Base-by-base conservation (phyloP, 2,329 filamentous ascomycete genomes). In the Berkeleyomyces rouxiae region DNA sequence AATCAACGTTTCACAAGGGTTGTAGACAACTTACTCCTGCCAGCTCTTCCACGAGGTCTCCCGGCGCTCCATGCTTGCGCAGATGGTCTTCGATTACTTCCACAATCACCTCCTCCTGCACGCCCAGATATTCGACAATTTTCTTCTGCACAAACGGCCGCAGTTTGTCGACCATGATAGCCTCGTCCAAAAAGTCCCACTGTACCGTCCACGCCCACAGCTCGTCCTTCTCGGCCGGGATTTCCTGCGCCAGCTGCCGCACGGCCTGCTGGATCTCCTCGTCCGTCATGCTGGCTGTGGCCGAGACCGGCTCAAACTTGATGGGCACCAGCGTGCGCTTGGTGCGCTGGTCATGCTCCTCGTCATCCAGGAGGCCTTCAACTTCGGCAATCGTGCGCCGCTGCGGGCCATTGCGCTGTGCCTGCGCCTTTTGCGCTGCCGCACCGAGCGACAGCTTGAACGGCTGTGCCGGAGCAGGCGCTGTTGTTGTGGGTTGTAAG, bases 131-230 rank as follows among this genome's bases (percentile, higher is more conserved):
- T 74, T 99, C 93, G 65, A 99, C 86, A 68, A 97, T 89, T 80
- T 97, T 99, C 81, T 95, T 95, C 77, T 96, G 90, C 63, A 97
- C 89, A 75, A 96, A 99, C 39, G 92, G 91, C 70, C 88, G 84
- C 68, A 99, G 82, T 71, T 96, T 91, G 67, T 95, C 88, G 65
- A 83, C 82, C 65, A 97, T 83, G 49, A 93, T 81, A 13, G 80
- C 78, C 65, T 93, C 86, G 70, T 95, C 88, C 71, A 99, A 80
- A 73, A 85, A 89, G 60, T 95, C 87, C 93, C 93, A 99, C 69
- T 91, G 88, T 71, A 99, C 84, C 16, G 86, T 77, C 89, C 90
- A 97, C n/a, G 80, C 82, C 89, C 92, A 99, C 3, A 99, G 78
- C 0, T 88, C 90, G 2, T 87, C 84, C 72, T 87, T 89, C 70